Conservation (phyloP, 148 eudicot genomes). For the Arbutus unedo region DNA sequence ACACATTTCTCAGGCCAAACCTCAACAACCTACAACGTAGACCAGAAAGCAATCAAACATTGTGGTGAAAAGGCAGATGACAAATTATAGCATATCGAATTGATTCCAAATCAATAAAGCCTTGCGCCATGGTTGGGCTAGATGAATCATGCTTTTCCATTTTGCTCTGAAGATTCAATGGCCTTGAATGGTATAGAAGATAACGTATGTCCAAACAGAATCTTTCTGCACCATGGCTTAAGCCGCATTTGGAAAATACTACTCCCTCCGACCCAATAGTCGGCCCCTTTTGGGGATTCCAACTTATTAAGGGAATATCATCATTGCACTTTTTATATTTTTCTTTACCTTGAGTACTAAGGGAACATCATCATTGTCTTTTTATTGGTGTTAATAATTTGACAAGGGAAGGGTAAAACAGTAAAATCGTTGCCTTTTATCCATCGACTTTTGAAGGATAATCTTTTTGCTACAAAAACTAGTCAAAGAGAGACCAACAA, state of each 20-base stretch:
- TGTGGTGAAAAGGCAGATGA: neutral
- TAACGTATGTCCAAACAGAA: neutral
- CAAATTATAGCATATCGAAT: neutral
- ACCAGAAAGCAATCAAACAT: neutral
- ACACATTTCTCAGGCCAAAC: constrained; percentile 28
- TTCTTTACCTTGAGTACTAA: no score
- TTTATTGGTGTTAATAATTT: no score
- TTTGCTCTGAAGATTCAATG: neutral
- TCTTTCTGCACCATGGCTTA: neutral
- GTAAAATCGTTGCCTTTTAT: no score
- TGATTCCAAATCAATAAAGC: neutral
- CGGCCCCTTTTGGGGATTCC: no score
- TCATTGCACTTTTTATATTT: no score
- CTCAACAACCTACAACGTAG: constrained; percentile 28
- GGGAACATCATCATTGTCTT: no score
- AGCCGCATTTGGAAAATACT: neutral
- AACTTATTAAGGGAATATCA: no score
- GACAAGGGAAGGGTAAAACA: no score
- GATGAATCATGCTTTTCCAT: neutral
- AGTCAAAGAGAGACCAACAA: no score
- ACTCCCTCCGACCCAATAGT: no score
- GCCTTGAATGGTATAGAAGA: neutral
- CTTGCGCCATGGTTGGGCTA: neutral
- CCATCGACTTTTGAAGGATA: no score
- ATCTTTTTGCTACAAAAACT: no score